Conservation (phyloP, 2,329 filamentous ascomycete genomes). For the Pseudonectria buxi region DNA sequence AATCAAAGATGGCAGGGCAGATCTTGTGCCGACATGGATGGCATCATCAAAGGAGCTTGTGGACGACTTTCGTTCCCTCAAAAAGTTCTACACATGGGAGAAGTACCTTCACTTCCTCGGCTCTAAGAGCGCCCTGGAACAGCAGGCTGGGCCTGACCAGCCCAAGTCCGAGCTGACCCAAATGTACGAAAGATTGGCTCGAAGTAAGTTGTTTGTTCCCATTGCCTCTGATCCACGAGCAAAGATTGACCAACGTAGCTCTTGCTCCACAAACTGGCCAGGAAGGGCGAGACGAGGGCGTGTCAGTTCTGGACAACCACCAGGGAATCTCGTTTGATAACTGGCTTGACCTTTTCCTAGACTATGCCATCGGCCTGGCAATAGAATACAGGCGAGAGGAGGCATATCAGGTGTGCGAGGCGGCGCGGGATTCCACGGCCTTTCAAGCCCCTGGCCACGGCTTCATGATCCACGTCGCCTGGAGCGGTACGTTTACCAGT, state of each 20-base stretch:
- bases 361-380: constrained; percentile 74
- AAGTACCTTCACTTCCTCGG: constrained; percentile 55
- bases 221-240: constrained; percentile 4
- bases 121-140: constrained; percentile 17
- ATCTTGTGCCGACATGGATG: constrained; percentile 50
- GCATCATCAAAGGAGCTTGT: constrained; percentile 51
- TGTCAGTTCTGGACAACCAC: constrained; percentile 42
- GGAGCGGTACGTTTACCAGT: constrained; percentile 52
- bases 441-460: constrained; percentile 66
- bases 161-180: constrained; percentile 42
- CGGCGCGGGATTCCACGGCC: constrained; percentile 72
- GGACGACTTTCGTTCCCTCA: constrained; percentile 57
- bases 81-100: constrained; percentile 60
- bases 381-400: constrained; percentile 59
- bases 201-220: constrained; percentile 35
- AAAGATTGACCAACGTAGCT: constrained; percentile 17
- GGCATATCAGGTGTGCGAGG: constrained; percentile 73
- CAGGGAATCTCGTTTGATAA: constrained; percentile 73
- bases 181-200: constrained; percentile 49
- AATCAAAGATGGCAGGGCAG: constrained; percentile 35
- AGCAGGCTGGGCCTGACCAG: constrained; percentile 14
- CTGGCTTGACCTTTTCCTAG: constrained; percentile 87
- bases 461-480: constrained; percentile 69
- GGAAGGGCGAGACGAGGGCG: constrained; percentile 17
- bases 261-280: constrained; percentile 26